Evolutionary conservation across 2,329 filamentous ascomycete species (phyloP).

Genomic region (Coniella vitis): DNA sequence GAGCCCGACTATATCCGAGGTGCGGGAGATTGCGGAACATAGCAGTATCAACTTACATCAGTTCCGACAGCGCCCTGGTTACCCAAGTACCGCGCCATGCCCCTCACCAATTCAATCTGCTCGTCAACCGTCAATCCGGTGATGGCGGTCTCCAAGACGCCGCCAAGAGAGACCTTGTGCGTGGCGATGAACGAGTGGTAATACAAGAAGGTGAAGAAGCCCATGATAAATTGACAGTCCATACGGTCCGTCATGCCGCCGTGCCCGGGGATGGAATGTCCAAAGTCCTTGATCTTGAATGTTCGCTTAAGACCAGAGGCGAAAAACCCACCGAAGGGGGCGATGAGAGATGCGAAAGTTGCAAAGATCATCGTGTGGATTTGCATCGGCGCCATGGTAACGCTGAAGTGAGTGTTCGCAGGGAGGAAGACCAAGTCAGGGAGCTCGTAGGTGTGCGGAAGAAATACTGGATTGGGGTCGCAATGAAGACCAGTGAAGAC

Average conservation of each 20-base stretch:
- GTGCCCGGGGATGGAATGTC: conserved; percentile 94
- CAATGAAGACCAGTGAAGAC: conserved; percentile 86
- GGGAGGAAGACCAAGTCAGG: conserved; percentile 67
- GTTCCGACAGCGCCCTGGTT: conserved; percentile 51
- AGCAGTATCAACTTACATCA: conserved; percentile 28
- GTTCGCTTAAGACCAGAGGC: conserved; percentile 95
- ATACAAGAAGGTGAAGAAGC: conserved; percentile 96
- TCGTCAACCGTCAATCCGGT: conserved; percentile 82
- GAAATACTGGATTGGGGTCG: conserved; percentile 85
- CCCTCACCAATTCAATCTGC: conserved; percentile 73
- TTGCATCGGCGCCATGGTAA: conserved; percentile 82
- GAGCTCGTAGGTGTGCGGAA: conserved; percentile 66
- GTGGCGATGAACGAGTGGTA: conserved; percentile 95
- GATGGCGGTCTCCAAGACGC: conserved; percentile 85
- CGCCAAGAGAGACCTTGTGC: conserved; percentile 77
- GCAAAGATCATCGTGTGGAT: conserved; percentile 86
- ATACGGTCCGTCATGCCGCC: conserved; percentile 98
- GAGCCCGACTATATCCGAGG: not conserved
- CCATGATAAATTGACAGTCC: conserved; percentile 99
- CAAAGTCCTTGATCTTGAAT: conserved; percentile 99
- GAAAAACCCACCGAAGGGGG: conserved; percentile 97
- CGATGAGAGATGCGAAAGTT: conserved; percentile 92
- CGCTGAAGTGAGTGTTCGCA: conserved; percentile 50
- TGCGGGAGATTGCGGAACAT: not conserved
- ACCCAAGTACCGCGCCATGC: conserved; percentile 55